Evolutionary conservation across 371 early-diverging fungal species (phyloP), one percentile per base, ranked within the genome.

Genomic region (Lichtheimia ornata): DNA sequence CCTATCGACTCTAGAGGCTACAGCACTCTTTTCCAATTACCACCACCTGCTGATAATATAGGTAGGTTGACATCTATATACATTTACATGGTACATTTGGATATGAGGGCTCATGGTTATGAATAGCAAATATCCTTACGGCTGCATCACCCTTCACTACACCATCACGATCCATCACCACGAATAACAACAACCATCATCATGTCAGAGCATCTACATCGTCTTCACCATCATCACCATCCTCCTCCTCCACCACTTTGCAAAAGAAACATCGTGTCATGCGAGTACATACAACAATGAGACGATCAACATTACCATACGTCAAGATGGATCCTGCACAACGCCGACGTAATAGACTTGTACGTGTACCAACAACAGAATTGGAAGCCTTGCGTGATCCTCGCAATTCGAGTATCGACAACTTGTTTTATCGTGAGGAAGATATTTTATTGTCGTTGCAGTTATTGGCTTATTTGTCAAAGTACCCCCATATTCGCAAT

Each of bases 361-460:
- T 65, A 42, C 58, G 67, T 51, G 73, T 68, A 49, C 56, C 61
- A 20, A 28, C 58, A 13, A 50, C 35, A 3, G 40, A 59, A 13
- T 58, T 57, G 7, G 44, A 56, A 3, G 27, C 61, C 27, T 62
- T 58, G 59, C 61, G 65, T 58, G 71, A 69, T 43, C 24, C 59
- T 4, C 53, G 65, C 15, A 41, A 25, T n/a, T 58, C 70, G 18
- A 58, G 41, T 6, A 59, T 67, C 40, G 84, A 87, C 42, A 65
- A 73, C 17, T 50, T 72, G n/a, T 88, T 89, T 68, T 90, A 85
- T 58, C 86, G 93, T 30, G 89, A 88, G 66, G 92, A 93, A 66
- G 93, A 95, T 60, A 88, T 95, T 20, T 79, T 94, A n/a, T 78
- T 92, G 41, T 87, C 92, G 1, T 74, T 92, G 59, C 94, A 94